phyloP scores from a whole-genome alignment of 306 rosid species.

The Pyrus pyrifolia region DNA sequence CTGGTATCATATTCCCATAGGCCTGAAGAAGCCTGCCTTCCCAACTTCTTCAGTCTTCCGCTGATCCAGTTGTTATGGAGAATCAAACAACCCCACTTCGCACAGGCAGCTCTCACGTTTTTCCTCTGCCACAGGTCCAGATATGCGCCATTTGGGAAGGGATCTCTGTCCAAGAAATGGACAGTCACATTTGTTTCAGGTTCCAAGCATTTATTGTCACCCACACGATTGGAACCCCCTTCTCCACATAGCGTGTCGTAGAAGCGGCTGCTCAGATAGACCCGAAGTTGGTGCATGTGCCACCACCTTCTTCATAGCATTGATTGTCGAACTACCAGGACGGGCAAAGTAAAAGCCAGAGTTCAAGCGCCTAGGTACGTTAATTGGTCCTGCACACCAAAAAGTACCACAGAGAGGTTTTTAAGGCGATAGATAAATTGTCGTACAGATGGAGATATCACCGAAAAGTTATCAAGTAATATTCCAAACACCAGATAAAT shows the following conservation, averaged over 20 bases:
- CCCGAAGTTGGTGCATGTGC: slow-evolving; percentile 81
- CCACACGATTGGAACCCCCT: slow-evolving; percentile 62
- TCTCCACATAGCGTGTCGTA: slow-evolving; percentile 78
- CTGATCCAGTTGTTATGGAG: slow-evolving; percentile 89
- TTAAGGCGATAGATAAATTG: no score
- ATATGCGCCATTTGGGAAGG: slow-evolving; percentile 89
- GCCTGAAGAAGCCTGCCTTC: slow-evolving; percentile 73
- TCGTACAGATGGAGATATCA: no score
- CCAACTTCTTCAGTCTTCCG: slow-evolving; percentile 85
- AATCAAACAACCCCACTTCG: slow-evolving; percentile 55
- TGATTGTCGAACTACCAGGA: slow-evolving; percentile 61
- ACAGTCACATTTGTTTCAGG: slow-evolving; percentile 79
- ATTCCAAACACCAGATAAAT: no score
- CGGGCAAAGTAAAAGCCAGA: slow-evolving; percentile 89
- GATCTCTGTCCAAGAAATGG: slow-evolving; percentile 75
- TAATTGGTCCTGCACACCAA: slow-evolving; percentile 51
- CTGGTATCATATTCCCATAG: slow-evolving; percentile 76
- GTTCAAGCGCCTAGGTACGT: slow-evolving; percentile 92
- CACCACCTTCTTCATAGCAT: slow-evolving; percentile 84
- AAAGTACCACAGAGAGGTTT: background rate
- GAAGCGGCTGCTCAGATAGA: slow-evolving; percentile 95
- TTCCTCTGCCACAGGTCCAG: slow-evolving; percentile 56
- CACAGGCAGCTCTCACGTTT: slow-evolving; percentile 47
- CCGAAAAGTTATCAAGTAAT: no score
- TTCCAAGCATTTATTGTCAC: slow-evolving; percentile 49